These are phyloP conservation scores for Ogataea allantospora DNA, from an alignment of 805 yeast species.

Conservation along the genomic window DNA sequence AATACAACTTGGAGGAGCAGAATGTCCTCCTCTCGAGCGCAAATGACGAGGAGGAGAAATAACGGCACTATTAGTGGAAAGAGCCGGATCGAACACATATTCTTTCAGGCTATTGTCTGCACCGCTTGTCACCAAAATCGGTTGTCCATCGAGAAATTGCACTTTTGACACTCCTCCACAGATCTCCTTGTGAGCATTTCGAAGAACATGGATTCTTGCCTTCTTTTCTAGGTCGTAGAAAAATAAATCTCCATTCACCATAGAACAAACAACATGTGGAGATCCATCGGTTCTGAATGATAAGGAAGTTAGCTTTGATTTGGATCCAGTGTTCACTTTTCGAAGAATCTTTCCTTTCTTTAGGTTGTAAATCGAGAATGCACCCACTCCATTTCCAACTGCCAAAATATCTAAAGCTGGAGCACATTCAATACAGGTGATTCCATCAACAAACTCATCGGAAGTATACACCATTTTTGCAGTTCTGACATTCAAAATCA, in stretches of 20 bases:
- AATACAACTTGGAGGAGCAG: conserved; percentile 79
- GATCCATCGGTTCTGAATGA: conserved; percentile 92
- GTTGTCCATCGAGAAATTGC: conserved; percentile 84
- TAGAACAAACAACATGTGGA: conserved; percentile 77
- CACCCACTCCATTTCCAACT: conserved; percentile 70
- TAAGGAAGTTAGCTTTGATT: conserved; percentile 50
- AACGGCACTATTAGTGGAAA: conserved; percentile 62
- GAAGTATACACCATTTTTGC: conserved; percentile 61
- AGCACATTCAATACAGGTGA: conserved; percentile 74
- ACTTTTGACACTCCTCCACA: conserved; percentile 78
- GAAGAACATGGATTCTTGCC: conserved; percentile 71
- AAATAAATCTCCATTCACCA: conserved; percentile 75
- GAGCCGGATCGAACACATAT: conserved; percentile 88
- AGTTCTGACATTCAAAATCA: conserved; percentile 72
- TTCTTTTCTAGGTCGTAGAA: conserved; percentile 79
- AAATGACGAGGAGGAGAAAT: conserved; percentile 88
- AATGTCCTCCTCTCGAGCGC: conserved; percentile 96
- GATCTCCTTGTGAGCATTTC: conserved; percentile 67
- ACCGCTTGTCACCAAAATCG: conserved; percentile 84
- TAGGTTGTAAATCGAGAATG: conserved; percentile 62
- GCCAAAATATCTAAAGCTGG: conserved; percentile 88
- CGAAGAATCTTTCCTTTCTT: conserved; percentile 59
- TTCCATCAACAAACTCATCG: conserved; percentile 49
- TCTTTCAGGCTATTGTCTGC: conserved; percentile 89
- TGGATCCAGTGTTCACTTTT: conserved; percentile 45